Conservation (phyloP, 306 rosid genomes). For the Begonia masoniana region DNA sequence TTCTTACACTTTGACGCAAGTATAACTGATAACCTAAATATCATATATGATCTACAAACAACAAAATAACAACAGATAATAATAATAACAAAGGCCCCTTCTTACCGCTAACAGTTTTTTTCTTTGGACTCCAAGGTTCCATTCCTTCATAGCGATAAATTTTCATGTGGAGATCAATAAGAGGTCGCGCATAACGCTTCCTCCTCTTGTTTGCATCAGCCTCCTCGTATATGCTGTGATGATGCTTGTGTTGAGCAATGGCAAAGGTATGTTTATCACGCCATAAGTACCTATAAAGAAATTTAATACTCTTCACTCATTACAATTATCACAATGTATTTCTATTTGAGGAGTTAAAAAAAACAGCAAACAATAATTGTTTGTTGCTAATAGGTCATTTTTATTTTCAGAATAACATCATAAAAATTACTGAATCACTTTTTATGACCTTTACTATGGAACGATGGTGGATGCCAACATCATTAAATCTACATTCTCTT, state of each 20-base stretch:
- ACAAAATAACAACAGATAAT: neutral
- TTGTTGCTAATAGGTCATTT: no score
- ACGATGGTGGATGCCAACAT: no score
- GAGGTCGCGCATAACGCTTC: conserved; percentile 96
- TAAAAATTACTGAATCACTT: no score
- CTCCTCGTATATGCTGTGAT: conserved; percentile 77
- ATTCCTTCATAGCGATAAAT: conserved; percentile 83
- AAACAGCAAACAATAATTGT: no score
- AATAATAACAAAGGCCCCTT: neutral
- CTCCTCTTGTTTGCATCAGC: conserved; percentile 96
- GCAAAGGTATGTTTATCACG: conserved; percentile 81
- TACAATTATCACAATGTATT: neutral
- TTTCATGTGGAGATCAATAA: conserved; percentile 93
- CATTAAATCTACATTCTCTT: conserved; percentile 3
- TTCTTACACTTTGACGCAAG: no score
- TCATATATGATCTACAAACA: conserved; percentile 2
- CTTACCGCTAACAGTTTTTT: conserved; percentile 79
- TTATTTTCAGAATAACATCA: no score
- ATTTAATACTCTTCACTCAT: neutral
- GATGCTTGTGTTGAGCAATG: conserved; percentile 98
- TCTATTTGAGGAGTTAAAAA: no score
- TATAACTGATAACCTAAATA: no score
- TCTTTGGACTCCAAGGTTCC: conserved; percentile 66
- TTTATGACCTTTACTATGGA: no score
- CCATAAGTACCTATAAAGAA: conserved; percentile 68